phyloP scores from a whole-genome alignment of 1,139 yeast genomes.

The Meyerozyma sp. region DNA sequence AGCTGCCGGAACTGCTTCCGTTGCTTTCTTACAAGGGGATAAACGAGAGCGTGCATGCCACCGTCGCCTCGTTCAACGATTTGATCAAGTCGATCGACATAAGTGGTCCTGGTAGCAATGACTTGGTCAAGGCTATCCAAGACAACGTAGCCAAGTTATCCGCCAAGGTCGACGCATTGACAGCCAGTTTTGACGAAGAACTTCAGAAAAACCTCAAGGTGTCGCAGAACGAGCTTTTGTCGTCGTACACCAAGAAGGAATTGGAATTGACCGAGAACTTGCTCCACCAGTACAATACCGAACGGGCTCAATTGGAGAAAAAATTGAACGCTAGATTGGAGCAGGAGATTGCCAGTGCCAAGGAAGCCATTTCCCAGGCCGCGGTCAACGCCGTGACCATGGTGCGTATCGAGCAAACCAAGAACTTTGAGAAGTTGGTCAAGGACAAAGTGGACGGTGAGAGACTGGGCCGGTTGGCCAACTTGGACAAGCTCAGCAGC shows the following conservation, averaged over 20 bases:
- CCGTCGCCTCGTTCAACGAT: slow-evolving; percentile 47
- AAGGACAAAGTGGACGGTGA: slow-evolving; percentile 67
- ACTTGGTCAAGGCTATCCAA: slow-evolving; percentile 26
- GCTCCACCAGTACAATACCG: slow-evolving; percentile 43
- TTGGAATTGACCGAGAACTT: slow-evolving; percentile 46
- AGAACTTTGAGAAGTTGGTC: slow-evolving; percentile 63
- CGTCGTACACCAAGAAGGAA: slow-evolving; percentile 53
- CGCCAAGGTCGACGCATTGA: slow-evolving; percentile 27
- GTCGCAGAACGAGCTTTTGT: slow-evolving; percentile 46
- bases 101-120: slow-evolving; percentile 23
- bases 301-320: slow-evolving; percentile 58
- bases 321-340: slow-evolving; percentile 57
- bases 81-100: slow-evolving; percentile 48
- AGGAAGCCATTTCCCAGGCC: slow-evolving; percentile 62
- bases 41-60: slow-evolving; percentile 43
- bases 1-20: slow-evolving; percentile 30
- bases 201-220: slow-evolving; percentile 31
- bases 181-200: slow-evolving; percentile 39
- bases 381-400: slow-evolving; percentile 74
- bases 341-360: slow-evolving; percentile 66
- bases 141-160: slow-evolving; percentile 30
- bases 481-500: slow-evolving; percentile 54
- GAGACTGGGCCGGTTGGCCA: slow-evolving; percentile 74
- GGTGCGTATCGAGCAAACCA: slow-evolving; percentile 67
- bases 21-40: slow-evolving; percentile 24